Conservation (phyloP, 1,139 yeast species). For the Pichia sp. region DNA sequence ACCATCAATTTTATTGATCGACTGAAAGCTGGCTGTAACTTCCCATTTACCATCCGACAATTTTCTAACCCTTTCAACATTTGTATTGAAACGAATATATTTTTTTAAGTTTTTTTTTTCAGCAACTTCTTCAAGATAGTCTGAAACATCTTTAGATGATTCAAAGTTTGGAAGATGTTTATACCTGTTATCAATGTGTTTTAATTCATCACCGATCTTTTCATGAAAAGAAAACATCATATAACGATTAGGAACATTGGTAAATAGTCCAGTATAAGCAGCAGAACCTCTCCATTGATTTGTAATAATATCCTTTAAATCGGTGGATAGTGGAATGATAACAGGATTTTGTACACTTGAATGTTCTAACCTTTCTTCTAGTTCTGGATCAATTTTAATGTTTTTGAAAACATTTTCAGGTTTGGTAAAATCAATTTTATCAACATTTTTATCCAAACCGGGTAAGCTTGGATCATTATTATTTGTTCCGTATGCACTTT, state of each 20-base stretch:
- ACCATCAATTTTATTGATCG: neutral
- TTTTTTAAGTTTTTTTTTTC: slow-evolving; percentile 29
- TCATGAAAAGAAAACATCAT: slow-evolving; percentile 36
- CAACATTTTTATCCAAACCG: neutral
- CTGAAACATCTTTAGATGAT: slow-evolving; percentile 30
- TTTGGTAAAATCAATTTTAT: slow-evolving; percentile 1
- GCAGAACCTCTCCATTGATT: slow-evolving; percentile 22
- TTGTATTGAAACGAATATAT: slow-evolving; percentile 35
- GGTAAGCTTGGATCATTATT: slow-evolving; percentile 27
- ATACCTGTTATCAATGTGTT: slow-evolving; percentile 39
- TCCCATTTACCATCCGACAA: slow-evolving; percentile 17
- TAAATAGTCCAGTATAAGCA: slow-evolving; percentile 37
- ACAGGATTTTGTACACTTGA: slow-evolving; percentile 15
- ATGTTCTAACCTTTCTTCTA: slow-evolving; percentile 6
- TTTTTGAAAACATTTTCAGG: slow-evolving; percentile 12
- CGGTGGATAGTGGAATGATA: neutral
- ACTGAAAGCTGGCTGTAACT: slow-evolving; percentile 3
- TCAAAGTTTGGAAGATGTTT: slow-evolving; percentile 31
- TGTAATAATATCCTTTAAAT: slow-evolving; percentile 1
- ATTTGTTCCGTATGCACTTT: slow-evolving; percentile 9
- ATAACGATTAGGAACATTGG: slow-evolving; percentile 42
- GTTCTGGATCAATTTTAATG: slow-evolving; percentile 7
- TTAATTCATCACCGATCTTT: slow-evolving; percentile 5
- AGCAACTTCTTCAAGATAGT: slow-evolving; percentile 29
- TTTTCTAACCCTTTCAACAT: slow-evolving; percentile 34